A percentile compares a stretch with the other conserved stretches of the same genome.
phyloP scores from a whole-genome alignment of 192 early-diverging fungal genomes.

The Coemansia sp. region DNA sequence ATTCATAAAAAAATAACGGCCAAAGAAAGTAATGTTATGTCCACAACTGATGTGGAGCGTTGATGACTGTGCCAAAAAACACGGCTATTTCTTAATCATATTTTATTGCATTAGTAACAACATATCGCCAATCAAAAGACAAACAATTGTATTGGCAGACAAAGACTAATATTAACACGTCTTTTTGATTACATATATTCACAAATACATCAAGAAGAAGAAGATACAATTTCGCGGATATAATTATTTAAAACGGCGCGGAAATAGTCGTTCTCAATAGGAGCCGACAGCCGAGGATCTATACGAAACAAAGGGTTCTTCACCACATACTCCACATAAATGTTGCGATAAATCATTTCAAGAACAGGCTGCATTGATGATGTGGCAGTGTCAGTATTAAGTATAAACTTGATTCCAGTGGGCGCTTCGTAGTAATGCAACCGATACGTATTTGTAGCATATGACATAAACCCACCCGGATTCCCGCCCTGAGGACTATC shows the following conservation, averaged over 20 bases:
- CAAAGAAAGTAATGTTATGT: background rate
- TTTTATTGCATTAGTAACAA: no score
- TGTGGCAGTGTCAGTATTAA: slow-evolving; percentile 76
- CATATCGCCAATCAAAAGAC: no score
- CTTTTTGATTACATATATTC: background rate
- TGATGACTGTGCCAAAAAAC: no score
- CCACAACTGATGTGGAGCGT: background rate
- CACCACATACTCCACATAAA: slow-evolving; percentile 93
- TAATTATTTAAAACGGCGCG: slow-evolving; percentile 52
- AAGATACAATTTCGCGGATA: slow-evolving; percentile 40
- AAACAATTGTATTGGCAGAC: no score
- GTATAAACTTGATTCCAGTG: slow-evolving; percentile 84
- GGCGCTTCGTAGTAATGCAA: slow-evolving; percentile 92
- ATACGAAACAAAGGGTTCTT: slow-evolving; percentile 80
- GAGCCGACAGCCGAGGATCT: slow-evolving; percentile 42
- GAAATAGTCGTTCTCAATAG: slow-evolving; percentile 57
- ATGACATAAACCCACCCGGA: slow-evolving; percentile 54
- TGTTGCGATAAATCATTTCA: slow-evolving; percentile 77
- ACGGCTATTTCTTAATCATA: no score
- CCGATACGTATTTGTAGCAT: slow-evolving; percentile 82
- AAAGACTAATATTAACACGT: background rate
- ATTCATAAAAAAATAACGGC: background rate
- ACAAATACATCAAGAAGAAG: slow-evolving; percentile 4
- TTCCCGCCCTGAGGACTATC: slow-evolving; percentile 41
- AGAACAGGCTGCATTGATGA: slow-evolving; percentile 71